A percentile compares a stretch with the other conserved stretches of the same genome.
Conservation (phyloP, 2,329 filamentous ascomycete genomes). For the Sordariomycetes sp. region DNA sequence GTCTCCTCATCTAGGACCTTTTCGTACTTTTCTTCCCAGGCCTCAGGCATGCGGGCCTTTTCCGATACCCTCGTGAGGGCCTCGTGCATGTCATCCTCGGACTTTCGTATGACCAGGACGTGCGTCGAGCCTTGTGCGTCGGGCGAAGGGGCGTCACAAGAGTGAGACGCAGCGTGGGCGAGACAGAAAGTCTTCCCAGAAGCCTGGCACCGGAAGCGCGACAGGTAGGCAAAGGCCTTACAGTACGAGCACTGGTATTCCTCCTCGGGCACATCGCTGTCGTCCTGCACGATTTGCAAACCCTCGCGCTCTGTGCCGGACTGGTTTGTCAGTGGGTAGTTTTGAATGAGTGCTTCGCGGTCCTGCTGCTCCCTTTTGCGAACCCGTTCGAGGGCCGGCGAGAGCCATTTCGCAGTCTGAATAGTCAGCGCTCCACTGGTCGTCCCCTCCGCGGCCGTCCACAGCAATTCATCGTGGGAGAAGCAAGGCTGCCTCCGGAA, state of each 20-base stretch:
- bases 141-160: slow-evolving; percentile 56
- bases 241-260: slow-evolving; percentile 87
- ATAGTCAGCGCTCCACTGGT: slow-evolving; percentile 54
- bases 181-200: slow-evolving; percentile 75
- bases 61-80: slow-evolving; percentile 69
- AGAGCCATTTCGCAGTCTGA: slow-evolving; percentile 88
- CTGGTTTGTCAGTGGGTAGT: slow-evolving; percentile 12
- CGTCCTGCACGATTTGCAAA: slow-evolving; percentile 48
- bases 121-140: slow-evolving; percentile 61
- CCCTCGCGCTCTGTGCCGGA: not conserved
- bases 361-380: slow-evolving; percentile 58
- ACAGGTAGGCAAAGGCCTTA: slow-evolving; percentile 85
- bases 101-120: slow-evolving; percentile 62
- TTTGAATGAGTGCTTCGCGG: slow-evolving; percentile 51
- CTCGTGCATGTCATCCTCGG: slow-evolving; percentile 53
- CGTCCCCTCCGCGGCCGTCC: slow-evolving; percentile 76
- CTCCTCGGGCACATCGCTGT: slow-evolving; percentile 72
- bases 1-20: slow-evolving; percentile 72
- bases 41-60: slow-evolving; percentile 72
- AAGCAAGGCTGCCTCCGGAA: slow-evolving; percentile 93
- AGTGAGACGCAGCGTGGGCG: slow-evolving; percentile 66
- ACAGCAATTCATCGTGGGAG: slow-evolving; percentile 86
- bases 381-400: slow-evolving; percentile 71
- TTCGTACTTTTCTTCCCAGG: slow-evolving; percentile 84
- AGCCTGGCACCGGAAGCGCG: slow-evolving; percentile 74